A percentile compares a stretch with the other conserved stretches of the same genome.
Conservation (phyloP, 257 asterid genomes). For the Paraleonurus japonicus region DNA sequence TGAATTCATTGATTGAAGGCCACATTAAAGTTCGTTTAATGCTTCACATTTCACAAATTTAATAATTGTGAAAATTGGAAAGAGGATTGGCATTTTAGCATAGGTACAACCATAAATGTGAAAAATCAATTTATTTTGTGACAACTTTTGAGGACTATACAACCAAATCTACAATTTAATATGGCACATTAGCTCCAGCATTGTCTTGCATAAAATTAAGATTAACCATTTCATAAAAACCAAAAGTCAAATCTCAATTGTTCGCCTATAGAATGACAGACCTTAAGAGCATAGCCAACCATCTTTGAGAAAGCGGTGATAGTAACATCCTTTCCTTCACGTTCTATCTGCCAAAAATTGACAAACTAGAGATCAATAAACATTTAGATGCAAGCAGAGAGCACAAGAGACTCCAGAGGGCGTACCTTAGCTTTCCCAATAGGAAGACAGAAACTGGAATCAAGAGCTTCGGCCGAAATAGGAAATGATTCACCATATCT, state of each 20-base stretch:
- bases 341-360: conserved; percentile 52
- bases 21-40: background rate
- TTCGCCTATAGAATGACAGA: conserved; percentile 32
- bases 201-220: background rate
- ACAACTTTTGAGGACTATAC: background rate
- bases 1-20: background rate
- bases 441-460: conserved; percentile 73
- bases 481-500: conserved; percentile 82
- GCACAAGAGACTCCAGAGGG: background rate
- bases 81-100: background rate
- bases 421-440: conserved; percentile 86
- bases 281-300: conserved; percentile 81
- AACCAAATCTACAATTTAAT: background rate
- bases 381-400: conserved; percentile 18
- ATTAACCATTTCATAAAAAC: conserved; percentile 5
- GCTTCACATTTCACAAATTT: background rate
- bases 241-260: conserved; percentile 8
- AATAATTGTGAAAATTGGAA: background rate
- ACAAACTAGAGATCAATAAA: conserved; percentile 10
- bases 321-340: conserved; percentile 70
- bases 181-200: background rate
- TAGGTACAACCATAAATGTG: background rate
- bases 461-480: conserved; percentile 63
- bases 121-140: background rate
- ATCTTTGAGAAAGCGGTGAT: conserved; percentile 79